Evolutionary conservation across 306 rosid genomes (phyloP).

Genomic region (Boehmeria nivea): DNA sequence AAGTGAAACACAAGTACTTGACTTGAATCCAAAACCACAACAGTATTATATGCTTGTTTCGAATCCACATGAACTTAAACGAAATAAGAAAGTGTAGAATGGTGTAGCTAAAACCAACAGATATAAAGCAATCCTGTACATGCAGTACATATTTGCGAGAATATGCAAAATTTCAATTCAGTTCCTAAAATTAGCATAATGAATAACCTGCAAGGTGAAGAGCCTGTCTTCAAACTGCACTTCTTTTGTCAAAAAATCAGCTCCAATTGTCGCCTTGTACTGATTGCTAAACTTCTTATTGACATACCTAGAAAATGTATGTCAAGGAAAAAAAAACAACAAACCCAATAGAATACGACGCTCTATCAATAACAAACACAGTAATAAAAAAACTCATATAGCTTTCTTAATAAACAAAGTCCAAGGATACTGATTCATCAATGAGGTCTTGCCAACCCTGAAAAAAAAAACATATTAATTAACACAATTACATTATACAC

Average conservation of each 20-base stretch:
- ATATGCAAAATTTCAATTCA: too few species aligned
- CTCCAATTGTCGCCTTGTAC: constrained; percentile 98
- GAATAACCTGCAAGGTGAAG: constrained; percentile 94
- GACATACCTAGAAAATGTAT: constrained; percentile 60
- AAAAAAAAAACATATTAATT: neutral
- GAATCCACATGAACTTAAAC: too few species aligned
- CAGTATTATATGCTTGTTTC: too few species aligned
- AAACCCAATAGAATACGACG: neutral
- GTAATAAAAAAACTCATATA: constrained; percentile 1
- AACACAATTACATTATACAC: too few species aligned
- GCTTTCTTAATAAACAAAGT: too few species aligned
- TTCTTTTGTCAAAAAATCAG: constrained; percentile 91
- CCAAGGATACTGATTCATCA: constrained; percentile 99
- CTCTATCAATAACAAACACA: neutral
- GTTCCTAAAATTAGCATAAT: too few species aligned
- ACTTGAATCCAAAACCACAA: too few species aligned
- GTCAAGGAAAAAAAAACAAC: constrained; percentile 32
- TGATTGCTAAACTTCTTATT: constrained; percentile 97
- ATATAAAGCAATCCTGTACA: too few species aligned
- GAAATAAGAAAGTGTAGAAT: too few species aligned
- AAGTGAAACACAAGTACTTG: too few species aligned
- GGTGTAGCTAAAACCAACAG: too few species aligned
- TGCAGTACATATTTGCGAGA: too few species aligned
- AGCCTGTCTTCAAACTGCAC: constrained; percentile 99
- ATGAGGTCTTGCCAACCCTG: constrained; percentile 99